Conservation (phyloP, 441 rosid species). For the Jatropha multifida region DNA sequence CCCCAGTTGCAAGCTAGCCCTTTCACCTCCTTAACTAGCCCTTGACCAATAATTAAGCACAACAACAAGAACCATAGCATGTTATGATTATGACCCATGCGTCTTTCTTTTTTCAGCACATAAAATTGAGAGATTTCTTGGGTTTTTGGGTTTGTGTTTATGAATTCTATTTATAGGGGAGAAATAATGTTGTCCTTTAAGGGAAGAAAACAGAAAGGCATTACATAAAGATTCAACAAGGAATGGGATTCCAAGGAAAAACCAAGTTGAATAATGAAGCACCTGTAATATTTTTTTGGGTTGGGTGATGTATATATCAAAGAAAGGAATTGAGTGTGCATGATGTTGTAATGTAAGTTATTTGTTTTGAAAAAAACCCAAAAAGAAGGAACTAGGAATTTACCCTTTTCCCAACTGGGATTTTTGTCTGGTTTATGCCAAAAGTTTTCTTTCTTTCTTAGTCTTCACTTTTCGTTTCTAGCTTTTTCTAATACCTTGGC, state of each 20-base stretch:
- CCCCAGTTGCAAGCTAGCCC: constrained; percentile 80
- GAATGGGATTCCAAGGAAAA: constrained; percentile 47
- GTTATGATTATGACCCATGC: constrained; percentile 28
- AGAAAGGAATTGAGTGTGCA: constrained; percentile 47
- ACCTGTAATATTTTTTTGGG: too few species aligned
- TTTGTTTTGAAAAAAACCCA: constrained; percentile 1
- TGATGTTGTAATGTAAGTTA: background rate
- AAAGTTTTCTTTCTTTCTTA: constrained; percentile 16
- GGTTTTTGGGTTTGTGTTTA: background rate
- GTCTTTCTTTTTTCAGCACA: background rate
- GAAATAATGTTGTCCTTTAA: constrained; percentile 31
- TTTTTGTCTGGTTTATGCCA: background rate
- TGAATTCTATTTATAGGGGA: constrained; percentile 14
- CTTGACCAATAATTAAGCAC: constrained; percentile 23
- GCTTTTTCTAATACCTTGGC: background rate
- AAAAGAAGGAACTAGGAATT: constrained; percentile 16
- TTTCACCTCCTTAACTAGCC: constrained; percentile 27
- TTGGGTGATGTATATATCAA: constrained; percentile 14
- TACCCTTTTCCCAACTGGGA: background rate
- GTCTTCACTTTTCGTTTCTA: background rate
- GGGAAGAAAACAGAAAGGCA: constrained; percentile 43
- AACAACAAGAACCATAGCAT: constrained; percentile 30
- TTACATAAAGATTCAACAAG: constrained; percentile 32
- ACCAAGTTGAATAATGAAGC: constrained; percentile 18
- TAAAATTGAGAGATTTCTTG: background rate